Evolutionary conservation across 352 stramenopile species (phyloP).

Genomic region (Aphanomyces cochlioides): DNA sequence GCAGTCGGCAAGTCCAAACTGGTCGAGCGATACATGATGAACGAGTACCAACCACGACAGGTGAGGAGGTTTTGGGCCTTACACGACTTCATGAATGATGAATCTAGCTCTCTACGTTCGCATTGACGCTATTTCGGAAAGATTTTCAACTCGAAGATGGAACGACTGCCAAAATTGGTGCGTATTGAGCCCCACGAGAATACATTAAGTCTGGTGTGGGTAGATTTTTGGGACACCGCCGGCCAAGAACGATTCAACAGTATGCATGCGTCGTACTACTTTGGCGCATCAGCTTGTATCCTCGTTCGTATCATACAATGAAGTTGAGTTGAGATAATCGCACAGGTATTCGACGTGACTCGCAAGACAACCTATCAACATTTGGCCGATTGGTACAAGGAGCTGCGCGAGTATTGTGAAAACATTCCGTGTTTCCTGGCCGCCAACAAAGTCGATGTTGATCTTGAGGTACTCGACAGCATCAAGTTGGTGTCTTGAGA

Average conservation of each 20-base stretch:
- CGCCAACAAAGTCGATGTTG: conserved; percentile 97
- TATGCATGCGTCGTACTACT: conserved; percentile 96
- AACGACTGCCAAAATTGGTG: conserved; percentile 63
- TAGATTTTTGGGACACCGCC: conserved; percentile 95
- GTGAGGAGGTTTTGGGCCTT: conserved; percentile 28
- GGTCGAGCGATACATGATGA: conserved; percentile 94
- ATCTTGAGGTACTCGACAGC: conserved; percentile 70
- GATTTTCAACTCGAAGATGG: conserved; percentile 76
- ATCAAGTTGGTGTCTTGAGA: conserved; percentile 3
- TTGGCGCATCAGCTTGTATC: conserved; percentile 91
- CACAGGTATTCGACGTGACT: conserved; percentile 92
- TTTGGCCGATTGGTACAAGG: conserved; percentile 87
- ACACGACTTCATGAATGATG: conserved; percentile 6
- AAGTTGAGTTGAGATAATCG: not conserved
- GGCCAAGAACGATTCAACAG: conserved; percentile 94
- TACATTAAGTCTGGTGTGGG: not conserved
- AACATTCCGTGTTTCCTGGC: conserved; percentile 91
- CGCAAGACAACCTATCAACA: conserved; percentile 94
- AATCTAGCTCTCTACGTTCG: conserved; percentile 91
- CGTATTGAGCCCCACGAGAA: conserved; percentile 16
- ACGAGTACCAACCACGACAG: conserved; percentile 92
- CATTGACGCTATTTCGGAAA: conserved; percentile 92
- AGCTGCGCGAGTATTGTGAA: conserved; percentile 91
- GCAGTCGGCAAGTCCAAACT: conserved; percentile 95
- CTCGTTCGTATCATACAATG: conserved; percentile 41